These are phyloP conservation scores for Leccinum imitatum DNA, from an alignment of 768 basidiomycete genomes.

Conservation along the genomic window DNA sequence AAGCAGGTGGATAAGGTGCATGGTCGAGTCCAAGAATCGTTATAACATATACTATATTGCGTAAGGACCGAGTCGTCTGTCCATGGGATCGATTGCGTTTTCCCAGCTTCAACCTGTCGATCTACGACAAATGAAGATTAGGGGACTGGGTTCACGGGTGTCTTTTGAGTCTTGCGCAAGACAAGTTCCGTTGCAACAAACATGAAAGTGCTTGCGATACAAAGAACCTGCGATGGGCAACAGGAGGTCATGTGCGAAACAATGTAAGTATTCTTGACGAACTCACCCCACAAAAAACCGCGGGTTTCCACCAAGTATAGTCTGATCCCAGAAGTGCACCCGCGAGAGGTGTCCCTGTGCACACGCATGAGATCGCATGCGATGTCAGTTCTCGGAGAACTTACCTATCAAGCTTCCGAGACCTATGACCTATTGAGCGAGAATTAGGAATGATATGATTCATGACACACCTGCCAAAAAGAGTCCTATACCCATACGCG, in stretches of 20 bases:
- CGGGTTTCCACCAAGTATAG: slow-evolving; percentile 57
- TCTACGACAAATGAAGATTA: neutral
- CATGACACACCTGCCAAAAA: slow-evolving; percentile 41
- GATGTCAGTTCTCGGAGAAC: neutral
- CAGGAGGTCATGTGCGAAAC: slow-evolving; percentile 2
- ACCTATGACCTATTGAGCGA: slow-evolving; percentile 16
- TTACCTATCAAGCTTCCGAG: slow-evolving; percentile 25
- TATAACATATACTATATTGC: slow-evolving; percentile 1
- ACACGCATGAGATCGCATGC: slow-evolving; percentile 22
- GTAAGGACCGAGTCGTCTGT: neutral
- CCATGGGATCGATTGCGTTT: neutral
- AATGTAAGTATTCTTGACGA: neutral
- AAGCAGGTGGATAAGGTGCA: neutral
- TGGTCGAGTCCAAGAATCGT: neutral
- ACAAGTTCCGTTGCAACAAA: slow-evolving; percentile 15
- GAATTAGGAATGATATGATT: neutral
- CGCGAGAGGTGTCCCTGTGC: slow-evolving; percentile 51
- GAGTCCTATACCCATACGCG: slow-evolving; percentile 50
- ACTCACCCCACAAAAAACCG: slow-evolving; percentile 47
- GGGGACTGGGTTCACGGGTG: neutral
- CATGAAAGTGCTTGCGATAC: slow-evolving; percentile 16
- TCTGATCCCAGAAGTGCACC: slow-evolving; percentile 52
- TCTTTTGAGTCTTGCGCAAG: neutral
- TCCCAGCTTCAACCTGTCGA: neutral
- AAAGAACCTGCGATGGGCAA: slow-evolving; percentile 13